Base-by-base conservation (phyloP, 106 monocot genomes). In the Xerophyta viscosa region DNA sequence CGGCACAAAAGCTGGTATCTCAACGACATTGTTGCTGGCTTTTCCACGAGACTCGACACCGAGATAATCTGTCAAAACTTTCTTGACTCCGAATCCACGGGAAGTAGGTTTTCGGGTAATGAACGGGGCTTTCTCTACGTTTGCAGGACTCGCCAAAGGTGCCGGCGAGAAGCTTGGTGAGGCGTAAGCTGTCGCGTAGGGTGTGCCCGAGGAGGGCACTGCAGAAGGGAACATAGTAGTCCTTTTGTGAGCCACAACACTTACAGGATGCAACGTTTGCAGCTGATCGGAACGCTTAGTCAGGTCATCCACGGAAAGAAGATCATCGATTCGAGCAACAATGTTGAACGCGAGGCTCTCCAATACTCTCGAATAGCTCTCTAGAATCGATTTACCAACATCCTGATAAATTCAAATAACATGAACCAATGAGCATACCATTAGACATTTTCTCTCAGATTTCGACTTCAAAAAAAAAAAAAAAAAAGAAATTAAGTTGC, bases 261-360 rank as follows among this genome's bases (percentile, higher is more conserved):
- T 50, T 3, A 57, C 61, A 24, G 63, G 31, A 6, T 63, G 48
- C 13, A 61, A 50, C 9, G 71, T 41, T 48, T 78, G 43, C 21
- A 69, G 33, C 53, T 74, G 76, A 61, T 84, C 74, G 0, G 73
- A 64, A 50, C 84, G 58, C 44, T 72, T 84, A 24, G 69, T 63
- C 61, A 76, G 42, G 64, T 84, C 84, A 60, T 94, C 93, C 0
- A 78, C 84, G 36, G 75, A 78, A 14, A 94, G 68, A 0, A 94
- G 45, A 58, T 94, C 93, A 21, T 94, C 93, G 2, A 94, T 88
- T 13, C 93, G 80, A 24, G 93, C 80, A 30, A 88, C 60, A 28
- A 94, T 84, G 70, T 88, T 94, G 20, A 70, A 94, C 13, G 93
- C 93, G 29, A 94, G 58, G 69, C 93, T 94, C 72, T 94, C 93